Evolutionary conservation across 441 rosid species (phyloP).

Genomic region (Euphorbia schlechtendalii): DNA sequence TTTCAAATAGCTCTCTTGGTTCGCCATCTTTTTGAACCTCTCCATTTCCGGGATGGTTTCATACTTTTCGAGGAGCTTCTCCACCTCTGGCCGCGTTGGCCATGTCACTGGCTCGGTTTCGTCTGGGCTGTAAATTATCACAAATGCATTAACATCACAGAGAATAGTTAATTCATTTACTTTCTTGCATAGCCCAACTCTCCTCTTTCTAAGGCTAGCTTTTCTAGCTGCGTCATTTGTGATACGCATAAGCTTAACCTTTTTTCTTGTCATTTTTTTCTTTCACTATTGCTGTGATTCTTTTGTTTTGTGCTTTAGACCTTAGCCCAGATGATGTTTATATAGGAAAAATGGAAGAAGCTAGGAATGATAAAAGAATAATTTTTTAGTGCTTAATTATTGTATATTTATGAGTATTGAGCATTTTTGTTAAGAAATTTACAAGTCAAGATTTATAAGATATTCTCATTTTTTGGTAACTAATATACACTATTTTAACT

Average conservation of each 20-base stretch:
- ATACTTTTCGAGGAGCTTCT: conserved; percentile 18
- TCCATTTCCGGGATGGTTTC: conserved; percentile 29
- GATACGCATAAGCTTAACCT: conserved; percentile 35
- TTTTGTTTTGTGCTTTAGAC: neutral
- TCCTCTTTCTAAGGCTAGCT: conserved; percentile 29
- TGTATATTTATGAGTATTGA: neutral
- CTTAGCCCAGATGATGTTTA: neutral
- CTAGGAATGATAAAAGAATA: neutral
- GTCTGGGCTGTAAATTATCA: conserved; percentile 31
- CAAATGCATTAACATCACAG: conserved; percentile 33
- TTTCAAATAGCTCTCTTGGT: conserved; percentile 31
- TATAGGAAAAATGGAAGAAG: neutral
- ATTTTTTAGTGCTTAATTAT: neutral
- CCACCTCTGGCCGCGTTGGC: conserved; percentile 26
- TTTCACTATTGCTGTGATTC: neutral
- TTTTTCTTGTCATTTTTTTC: conserved; percentile 33
- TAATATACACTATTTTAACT: conserved; percentile 11
- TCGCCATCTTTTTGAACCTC: conserved; percentile 29
- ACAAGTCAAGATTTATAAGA: neutral
- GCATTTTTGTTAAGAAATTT: conserved; percentile 8
- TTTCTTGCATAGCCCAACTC: conserved; percentile 30
- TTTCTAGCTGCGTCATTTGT: conserved; percentile 29
- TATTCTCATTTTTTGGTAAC: neutral
- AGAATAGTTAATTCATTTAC: conserved; percentile 31
- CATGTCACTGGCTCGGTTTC: conserved; percentile 31